Conservation (phyloP, 805 yeast species). For the Pachysolen tannophilus region DNA sequence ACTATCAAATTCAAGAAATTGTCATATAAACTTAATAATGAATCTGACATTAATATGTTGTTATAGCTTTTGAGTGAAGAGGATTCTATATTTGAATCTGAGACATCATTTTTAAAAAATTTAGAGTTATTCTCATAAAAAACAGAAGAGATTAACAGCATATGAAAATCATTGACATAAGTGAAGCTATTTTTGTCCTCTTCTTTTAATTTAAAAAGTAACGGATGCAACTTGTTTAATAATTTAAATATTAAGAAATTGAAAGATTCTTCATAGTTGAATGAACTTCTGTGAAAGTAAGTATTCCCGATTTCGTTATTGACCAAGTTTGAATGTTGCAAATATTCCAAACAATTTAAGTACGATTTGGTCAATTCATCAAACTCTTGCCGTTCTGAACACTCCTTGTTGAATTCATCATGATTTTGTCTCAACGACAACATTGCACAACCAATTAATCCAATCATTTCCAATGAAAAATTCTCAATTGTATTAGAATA, state of each 20-base stretch:
- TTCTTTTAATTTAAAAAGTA: no score
- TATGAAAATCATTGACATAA: not conserved
- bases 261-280: not conserved
- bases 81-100: slow-evolving; percentile 2
- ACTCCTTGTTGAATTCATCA: slow-evolving; percentile 9
- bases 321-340: no score
- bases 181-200: no score
- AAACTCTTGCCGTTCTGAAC: not conserved
- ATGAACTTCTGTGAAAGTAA: no score
- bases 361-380: no score
- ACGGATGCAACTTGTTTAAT: not conserved
- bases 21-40: slow-evolving; percentile 36
- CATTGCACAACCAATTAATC: slow-evolving; percentile 48
- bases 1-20: slow-evolving; percentile 43
- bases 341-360: slow-evolving; percentile 10
- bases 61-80: slow-evolving; percentile 12
- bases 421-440: slow-evolving; percentile 27
- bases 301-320: no score
- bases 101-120: no score
- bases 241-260: slow-evolving; percentile 9
- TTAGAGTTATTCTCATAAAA: not conserved
- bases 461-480: slow-evolving; percentile 51
- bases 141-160: not conserved
- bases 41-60: slow-evolving; percentile 21
- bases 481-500: slow-evolving; percentile 36